phyloP scores from a whole-genome alignment of 2,329 filamentous ascomycete genomes.

The Colletotrichum cuscutae region DNA sequence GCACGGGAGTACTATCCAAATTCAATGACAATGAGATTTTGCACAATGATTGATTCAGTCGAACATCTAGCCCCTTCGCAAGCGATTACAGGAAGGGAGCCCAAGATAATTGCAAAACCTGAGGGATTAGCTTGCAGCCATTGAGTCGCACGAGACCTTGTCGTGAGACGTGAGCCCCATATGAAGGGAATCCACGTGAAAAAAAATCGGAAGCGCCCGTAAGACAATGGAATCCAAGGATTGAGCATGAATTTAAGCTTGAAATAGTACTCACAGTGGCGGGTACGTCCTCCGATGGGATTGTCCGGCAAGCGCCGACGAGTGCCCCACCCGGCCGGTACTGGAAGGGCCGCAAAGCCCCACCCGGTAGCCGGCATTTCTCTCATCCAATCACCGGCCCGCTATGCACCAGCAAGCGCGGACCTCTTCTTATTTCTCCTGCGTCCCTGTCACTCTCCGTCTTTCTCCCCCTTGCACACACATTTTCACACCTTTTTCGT shows the following conservation, averaged over 20 bases:
- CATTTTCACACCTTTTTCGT: background rate
- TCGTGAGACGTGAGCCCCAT: no score
- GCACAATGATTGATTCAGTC: no score
- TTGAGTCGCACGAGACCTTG: no score
- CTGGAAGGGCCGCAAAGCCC: background rate
- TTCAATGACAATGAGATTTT: no score
- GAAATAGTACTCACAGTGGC: conserved; percentile 1
- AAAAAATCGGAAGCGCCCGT: no score
- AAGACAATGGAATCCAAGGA: background rate
- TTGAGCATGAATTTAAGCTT: conserved; percentile 8
- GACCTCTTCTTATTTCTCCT: conserved; percentile 12
- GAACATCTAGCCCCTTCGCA: no score
- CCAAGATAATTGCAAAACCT: no score
- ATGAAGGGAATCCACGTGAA: no score
- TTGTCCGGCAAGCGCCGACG: conserved; percentile 14
- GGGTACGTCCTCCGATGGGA: no score
- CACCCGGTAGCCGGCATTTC: background rate
- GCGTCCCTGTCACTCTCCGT: background rate
- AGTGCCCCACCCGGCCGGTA: background rate
- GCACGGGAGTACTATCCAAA: no score
- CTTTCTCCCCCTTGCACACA: background rate
- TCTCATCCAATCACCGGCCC: conserved; percentile 11
- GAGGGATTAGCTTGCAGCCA: no score
- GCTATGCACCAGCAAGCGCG: conserved; percentile 15
- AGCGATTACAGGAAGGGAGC: no score